Base-by-base conservation (phyloP, 352 stramenopile species). In the Halophytophthora batemanensis region DNA sequence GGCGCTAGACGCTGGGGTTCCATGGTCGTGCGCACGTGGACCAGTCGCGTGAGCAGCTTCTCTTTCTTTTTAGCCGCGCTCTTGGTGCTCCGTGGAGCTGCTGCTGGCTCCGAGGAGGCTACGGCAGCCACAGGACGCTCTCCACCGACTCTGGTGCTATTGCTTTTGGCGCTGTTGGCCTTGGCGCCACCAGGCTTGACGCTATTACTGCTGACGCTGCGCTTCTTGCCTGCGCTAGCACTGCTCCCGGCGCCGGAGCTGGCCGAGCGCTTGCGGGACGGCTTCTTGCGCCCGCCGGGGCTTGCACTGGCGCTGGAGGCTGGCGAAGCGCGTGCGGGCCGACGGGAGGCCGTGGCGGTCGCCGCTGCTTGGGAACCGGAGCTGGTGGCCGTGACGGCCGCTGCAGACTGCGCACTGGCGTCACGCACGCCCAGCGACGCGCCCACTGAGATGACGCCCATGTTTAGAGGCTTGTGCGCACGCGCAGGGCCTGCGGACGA, bases 401-500 rank as follows among this genome's bases (percentile, higher is more conserved):
- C 31, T 15, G 36, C 18, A 31, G 46, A 40, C 45, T 40, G 11
- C 25, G 52, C 53, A 6, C 6, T 37, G 0, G 49, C 40, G 17
- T 33, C 65, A 33, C 69, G 70, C 34, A 92, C 78, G 61, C 81
- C 81, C 25, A 92, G 66, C 47, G 81, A 89, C 53, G 81, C 81
- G 39, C 81, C 81, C 15, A 92, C 65, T 13, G 81, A 88, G 69
- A 92, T 92, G 22, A 92, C 69, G 51, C 81, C 81, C 81, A 92
- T 91, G 15, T 10, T 21, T 28, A 8, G 25, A 31, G 25, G 8
- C 25, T 31, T 13, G 33, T 13, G 15, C 33, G 11, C 33, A 13
- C 33, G 33, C 10, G 33, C 3, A 3, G 33, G 2, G 8, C 25
- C 4, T 31, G 25, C 25, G 25, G 25, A 4, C 4, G 25, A 8